Conservation (phyloP, 495 filamentous ascomycete genomes). For the Hyaloscypha finlandica region DNA sequence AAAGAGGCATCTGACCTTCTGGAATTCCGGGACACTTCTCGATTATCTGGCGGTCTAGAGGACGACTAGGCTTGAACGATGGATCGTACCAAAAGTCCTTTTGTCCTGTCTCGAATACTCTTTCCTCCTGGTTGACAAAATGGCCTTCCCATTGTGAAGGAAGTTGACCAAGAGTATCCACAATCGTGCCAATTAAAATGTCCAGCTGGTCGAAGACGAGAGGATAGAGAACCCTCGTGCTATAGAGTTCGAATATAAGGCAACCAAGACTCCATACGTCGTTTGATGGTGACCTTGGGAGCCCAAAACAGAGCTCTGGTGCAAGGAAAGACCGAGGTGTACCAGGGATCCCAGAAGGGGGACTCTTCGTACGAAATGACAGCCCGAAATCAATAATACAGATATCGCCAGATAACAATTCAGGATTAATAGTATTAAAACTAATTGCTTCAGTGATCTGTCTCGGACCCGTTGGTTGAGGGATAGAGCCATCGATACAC, state of each 20-base stretch:
- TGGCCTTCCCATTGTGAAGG: background rate
- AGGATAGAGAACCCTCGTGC: background rate
- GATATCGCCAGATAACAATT: slow-evolving; percentile 1
- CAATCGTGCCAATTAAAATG: background rate
- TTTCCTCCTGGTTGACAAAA: background rate
- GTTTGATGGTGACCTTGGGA: background rate
- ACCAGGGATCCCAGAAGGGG: background rate
- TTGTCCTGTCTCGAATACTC: background rate
- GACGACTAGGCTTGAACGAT: background rate
- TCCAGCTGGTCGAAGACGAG: background rate
- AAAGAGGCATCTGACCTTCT: background rate
- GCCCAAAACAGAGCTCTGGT: background rate
- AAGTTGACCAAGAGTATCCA: slow-evolving; percentile 2
- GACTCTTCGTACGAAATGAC: background rate
- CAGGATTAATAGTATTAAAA: too few relatives aligned
- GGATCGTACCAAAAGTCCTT: background rate
- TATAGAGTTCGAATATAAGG: slow-evolving; percentile 1
- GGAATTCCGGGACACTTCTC: background rate
- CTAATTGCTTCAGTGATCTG: too few relatives aligned
- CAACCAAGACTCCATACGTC: slow-evolving; percentile 2
- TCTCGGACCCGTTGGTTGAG: too few relatives aligned
- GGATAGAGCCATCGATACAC: too few relatives aligned
- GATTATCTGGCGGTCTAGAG: background rate
- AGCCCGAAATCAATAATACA: slow-evolving; percentile 3
- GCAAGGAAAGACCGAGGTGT: background rate